Evolutionary conservation across 345 rosid species (phyloP), one percentile per base, ranked within the genome.

Genomic region (Bruguiera parviflora): DNA sequence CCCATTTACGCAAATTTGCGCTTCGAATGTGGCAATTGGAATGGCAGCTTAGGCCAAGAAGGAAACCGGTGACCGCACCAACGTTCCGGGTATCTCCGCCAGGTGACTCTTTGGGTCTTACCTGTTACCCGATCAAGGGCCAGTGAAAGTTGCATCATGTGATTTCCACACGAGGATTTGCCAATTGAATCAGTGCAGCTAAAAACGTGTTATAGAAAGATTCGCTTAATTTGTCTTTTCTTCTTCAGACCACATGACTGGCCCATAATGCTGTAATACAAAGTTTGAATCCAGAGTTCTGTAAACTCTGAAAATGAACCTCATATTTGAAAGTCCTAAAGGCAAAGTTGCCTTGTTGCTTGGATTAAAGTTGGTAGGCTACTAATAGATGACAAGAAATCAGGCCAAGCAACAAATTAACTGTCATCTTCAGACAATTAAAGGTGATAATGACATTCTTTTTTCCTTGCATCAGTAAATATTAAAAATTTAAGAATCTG

Each of bases 121-220:
- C 28, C 39, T 79, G 70, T 59, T 87, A 58, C 85, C 88, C 0
- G 87, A 75, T 58, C 81, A 82, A 70, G 83, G 83, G 20, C 78
- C 80, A 0, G 75, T 66, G 75, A 67, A 78, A 4, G 63, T 75
- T 20, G 67, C 62, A 8, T 74, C 84, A 0, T 90, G 98, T 77
- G 81, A 86, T 63, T 90, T 85, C 43, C 97, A 96, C 0, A 46
- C 74, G 5, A 83, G 24, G 78, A 70, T 0, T 64, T 93, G 61
- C 86, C 94, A 0, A 93, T 93, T 21, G 98, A 93, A 71, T 65
- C 11, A 71, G 84, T 93, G 64, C 69, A 77, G 83, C 61, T 89
- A 62, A 79, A 83, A 69, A 85, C 66, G 29, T 93, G 98, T 66
- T 70, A 78, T 58, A 73, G 69, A 25, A 64, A 75, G 75, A 63